phyloP scores from a whole-genome alignment of 2,329 filamentous ascomycete species.

The Aspergillus amoenus region DNA sequence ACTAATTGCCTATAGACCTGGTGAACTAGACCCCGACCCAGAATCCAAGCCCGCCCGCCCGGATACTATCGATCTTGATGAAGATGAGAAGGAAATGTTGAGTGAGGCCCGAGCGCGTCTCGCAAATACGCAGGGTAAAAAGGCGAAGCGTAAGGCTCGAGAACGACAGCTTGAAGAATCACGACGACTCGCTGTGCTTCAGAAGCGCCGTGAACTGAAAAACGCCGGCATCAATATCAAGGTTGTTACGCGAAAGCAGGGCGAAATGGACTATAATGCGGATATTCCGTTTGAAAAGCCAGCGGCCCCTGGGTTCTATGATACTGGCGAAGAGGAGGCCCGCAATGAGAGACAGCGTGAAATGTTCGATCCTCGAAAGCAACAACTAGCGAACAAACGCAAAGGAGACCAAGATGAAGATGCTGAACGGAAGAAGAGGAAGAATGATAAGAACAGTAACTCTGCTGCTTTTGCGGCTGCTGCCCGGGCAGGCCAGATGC shows the following conservation, averaged over 20 bases:
- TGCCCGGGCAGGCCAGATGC: constrained; percentile 88
- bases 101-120: constrained; percentile 94
- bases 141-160: constrained; percentile 94
- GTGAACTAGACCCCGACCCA: constrained; percentile 94
- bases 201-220: constrained; percentile 95
- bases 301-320: constrained; percentile 84
- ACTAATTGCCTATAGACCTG: constrained; percentile 55
- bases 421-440: constrained; percentile 76
- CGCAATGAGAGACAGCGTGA: constrained; percentile 81
- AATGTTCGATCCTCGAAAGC: constrained; percentile 87
- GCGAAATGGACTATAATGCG: constrained; percentile 99
- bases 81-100: constrained; percentile 99
- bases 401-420: constrained; percentile 89
- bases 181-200: constrained; percentile 79
- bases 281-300: constrained; percentile 98
- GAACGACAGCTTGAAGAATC: constrained; percentile 96
- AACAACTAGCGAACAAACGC: constrained; percentile 85
- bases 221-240: constrained; percentile 99
- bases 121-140: constrained; percentile 98
- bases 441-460: constrained; percentile 80
- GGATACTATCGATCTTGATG: constrained; percentile 96
- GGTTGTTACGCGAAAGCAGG: constrained; percentile 83
- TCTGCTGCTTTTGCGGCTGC: constrained; percentile 81
- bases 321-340: constrained; percentile 78
- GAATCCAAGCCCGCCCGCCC: constrained; percentile 94